Evolutionary conservation across 2,329 filamentous ascomycete species (phyloP).

Genomic region (Cladosporium austrohemisphaericum): DNA sequence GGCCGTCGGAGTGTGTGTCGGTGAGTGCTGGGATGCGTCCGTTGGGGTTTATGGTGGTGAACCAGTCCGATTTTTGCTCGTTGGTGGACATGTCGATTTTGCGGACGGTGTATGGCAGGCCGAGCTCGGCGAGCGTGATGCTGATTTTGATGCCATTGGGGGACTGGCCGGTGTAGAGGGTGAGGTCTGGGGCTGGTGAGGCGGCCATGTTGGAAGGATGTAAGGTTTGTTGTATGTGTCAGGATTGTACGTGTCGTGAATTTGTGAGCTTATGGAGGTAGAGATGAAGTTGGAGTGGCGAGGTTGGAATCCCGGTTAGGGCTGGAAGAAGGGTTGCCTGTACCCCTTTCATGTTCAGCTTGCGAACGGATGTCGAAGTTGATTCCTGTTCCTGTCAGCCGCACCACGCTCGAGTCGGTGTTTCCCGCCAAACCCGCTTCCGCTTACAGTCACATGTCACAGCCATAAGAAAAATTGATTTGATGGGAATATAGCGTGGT

Average conservation of each 20-base stretch:
- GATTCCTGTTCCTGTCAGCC: no score
- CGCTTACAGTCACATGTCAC: no score
- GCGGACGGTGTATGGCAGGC: conserved; percentile 68
- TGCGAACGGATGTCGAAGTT: no score
- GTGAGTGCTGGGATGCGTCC: conserved; percentile 82
- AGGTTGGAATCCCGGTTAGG: no score
- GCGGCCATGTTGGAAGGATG: background rate
- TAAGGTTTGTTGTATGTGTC: background rate
- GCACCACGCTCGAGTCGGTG: no score
- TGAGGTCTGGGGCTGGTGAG: conserved; percentile 46
- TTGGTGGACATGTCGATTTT: conserved; percentile 67
- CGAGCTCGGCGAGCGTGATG: conserved; percentile 77
- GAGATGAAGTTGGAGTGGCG: no score
- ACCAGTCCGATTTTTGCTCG: conserved; percentile 76
- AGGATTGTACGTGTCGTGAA: background rate
- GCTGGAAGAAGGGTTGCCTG: no score
- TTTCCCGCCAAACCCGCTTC: no score
- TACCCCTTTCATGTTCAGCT: no score
- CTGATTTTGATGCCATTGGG: conserved; percentile 86
- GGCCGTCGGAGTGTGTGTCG: conserved; percentile 57
- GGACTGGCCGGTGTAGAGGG: conserved; percentile 74
- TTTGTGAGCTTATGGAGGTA: background rate
- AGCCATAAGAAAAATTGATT: no score
- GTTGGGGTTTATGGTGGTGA: conserved; percentile 84
- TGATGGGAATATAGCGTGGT: no score